These are phyloP conservation scores for Akanthomyces lecanii DNA, from an alignment of 2,329 filamentous ascomycete species.

Conservation along the genomic window DNA sequence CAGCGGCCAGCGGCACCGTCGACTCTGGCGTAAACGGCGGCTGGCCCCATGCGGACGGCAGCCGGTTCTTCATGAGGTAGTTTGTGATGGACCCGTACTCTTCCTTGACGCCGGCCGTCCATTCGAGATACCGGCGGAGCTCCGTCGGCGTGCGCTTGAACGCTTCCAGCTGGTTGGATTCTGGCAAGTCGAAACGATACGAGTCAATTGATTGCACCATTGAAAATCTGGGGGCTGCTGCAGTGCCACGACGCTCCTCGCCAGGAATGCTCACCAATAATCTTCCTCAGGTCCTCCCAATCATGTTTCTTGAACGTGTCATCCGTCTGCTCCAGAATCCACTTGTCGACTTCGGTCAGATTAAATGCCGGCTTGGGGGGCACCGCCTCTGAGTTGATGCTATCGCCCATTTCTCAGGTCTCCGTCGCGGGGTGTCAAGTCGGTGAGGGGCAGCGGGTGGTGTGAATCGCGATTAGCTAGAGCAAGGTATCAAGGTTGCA, in stretches of 20 bases:
- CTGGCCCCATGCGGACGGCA: constrained; percentile 62
- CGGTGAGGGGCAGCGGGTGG: constrained; percentile 2
- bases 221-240: neutral
- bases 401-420: constrained; percentile 37
- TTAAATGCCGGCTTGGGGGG: constrained; percentile 46
- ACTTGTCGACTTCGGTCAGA: constrained; percentile 55
- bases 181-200: constrained; percentile 28
- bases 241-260: neutral
- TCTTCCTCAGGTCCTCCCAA: constrained; percentile 68
- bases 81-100: constrained; percentile 75
- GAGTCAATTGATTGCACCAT: neutral
- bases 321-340: constrained; percentile 61
- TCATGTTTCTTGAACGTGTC: constrained; percentile 64
- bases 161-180: constrained; percentile 60
- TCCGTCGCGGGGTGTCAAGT: neutral
- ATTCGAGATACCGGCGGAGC: constrained; percentile 73
- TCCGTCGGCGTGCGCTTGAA: constrained; percentile 80
- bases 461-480: neutral
- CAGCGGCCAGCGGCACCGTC: constrained; percentile 46
- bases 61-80: constrained; percentile 69
- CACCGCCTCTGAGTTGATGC: constrained; percentile 23
- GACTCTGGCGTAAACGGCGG: constrained; percentile 53
- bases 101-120: constrained; percentile 64
- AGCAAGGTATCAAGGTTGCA: neutral
- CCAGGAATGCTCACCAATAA: constrained; percentile 51